Evolutionary conservation across 2,329 filamentous ascomycete genomes (phyloP).

Genomic region (Fonsecaea monophora): DNA sequence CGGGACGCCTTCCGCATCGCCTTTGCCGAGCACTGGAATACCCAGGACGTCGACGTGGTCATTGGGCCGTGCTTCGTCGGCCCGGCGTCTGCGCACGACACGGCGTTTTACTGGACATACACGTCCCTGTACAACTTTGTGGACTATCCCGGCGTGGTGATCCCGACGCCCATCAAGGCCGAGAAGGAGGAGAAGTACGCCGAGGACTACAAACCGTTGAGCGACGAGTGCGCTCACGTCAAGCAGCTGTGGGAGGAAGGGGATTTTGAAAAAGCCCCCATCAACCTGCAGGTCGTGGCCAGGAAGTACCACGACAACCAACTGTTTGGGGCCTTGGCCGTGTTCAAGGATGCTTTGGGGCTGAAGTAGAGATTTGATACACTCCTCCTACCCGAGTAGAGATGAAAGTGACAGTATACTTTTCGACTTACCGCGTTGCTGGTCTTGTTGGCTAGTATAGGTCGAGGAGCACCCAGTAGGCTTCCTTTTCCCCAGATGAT

Average conservation of each 20-base stretch:
- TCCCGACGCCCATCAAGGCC: constrained; percentile 53
- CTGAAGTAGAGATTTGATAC: background rate
- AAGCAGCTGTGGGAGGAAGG: constrained; percentile 53
- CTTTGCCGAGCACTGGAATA: constrained; percentile 25
- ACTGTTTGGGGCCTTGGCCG: constrained; percentile 34
- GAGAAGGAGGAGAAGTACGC: constrained; percentile 48
- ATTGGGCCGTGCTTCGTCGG: constrained; percentile 66
- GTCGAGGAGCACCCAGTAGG: no score
- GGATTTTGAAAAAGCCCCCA: constrained; percentile 58
- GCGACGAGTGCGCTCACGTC: constrained; percentile 55
- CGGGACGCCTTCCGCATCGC: constrained; percentile 39
- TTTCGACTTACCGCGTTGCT: no score
- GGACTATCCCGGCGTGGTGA: constrained; percentile 64
- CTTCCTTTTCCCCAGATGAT: no score
- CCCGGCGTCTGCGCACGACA: constrained; percentile 60
- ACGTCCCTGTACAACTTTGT: constrained; percentile 67
- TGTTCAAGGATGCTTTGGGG: constrained; percentile 28
- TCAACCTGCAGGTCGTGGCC: constrained; percentile 62
- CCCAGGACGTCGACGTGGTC: constrained; percentile 60
- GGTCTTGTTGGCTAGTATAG: no score
- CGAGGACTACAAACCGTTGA: constrained; percentile 32
- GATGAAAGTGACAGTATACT: no score
- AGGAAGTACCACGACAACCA: constrained; percentile 63
- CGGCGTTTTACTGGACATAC: constrained; percentile 68
- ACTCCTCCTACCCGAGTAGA: no score